Evolutionary conservation across 2,329 filamentous ascomycete species (phyloP).

Genomic region (Ceratocystis lukuohia): DNA sequence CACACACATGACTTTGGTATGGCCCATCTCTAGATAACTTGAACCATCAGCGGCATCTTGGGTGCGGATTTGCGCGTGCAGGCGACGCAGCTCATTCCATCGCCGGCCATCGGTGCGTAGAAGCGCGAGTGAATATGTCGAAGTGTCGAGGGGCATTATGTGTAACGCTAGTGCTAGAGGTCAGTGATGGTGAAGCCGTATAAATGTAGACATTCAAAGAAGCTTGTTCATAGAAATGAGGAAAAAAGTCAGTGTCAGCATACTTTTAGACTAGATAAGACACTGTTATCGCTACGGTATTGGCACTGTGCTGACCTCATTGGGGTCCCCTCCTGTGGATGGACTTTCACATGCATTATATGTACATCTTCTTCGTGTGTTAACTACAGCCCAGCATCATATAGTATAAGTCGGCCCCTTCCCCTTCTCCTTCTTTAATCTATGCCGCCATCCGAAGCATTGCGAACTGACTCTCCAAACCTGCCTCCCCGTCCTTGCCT

Average conservation of each 20-base stretch:
- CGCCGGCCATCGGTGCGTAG: conserved; percentile 71
- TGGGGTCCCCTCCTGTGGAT: too few species aligned
- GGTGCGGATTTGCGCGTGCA: conserved; percentile 80
- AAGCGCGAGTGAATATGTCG: conserved; percentile 76
- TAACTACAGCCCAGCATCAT: too few species aligned
- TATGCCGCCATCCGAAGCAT: neutral
- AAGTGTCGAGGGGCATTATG: conserved; percentile 83
- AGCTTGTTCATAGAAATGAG: neutral
- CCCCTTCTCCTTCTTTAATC: neutral
- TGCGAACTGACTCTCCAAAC: conserved; percentile 1
- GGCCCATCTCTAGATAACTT: conserved; percentile 89
- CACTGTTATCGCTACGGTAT: neutral
- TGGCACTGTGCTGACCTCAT: neutral
- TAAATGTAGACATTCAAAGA: neutral
- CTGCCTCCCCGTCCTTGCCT: neutral
- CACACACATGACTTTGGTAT: conserved; percentile 92
- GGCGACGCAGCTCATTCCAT: conserved; percentile 90
- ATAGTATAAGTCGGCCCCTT: too few species aligned
- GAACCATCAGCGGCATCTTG: conserved; percentile 88
- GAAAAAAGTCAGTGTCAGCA: neutral
- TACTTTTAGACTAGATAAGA: neutral
- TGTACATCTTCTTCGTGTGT: too few species aligned
- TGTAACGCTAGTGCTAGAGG: neutral
- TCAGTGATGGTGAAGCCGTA: neutral
- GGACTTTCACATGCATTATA: too few species aligned